phyloP scores from a whole-genome alignment of 2,329 filamentous ascomycete genomes.

The Pyrenochaeta sp. region DNA sequence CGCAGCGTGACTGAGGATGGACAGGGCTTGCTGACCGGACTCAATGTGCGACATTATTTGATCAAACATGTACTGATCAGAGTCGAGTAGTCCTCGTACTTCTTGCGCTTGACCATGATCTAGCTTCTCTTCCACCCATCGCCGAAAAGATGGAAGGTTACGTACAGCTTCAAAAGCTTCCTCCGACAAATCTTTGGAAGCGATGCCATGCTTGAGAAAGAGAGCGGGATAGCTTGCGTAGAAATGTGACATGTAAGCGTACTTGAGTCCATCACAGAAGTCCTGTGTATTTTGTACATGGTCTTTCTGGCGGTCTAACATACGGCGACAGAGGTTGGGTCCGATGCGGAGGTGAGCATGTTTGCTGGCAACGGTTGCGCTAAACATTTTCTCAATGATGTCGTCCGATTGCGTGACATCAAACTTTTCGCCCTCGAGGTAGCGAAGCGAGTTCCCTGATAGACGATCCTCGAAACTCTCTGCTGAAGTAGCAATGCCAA shows the following conservation, averaged over 20 bases:
- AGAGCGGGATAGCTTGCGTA: constrained; percentile 79
- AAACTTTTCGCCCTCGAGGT: constrained; percentile 75
- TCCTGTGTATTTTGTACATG: constrained; percentile 79
- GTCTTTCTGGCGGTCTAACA: constrained; percentile 77
- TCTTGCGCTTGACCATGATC: constrained; percentile 49
- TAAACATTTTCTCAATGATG: constrained; percentile 77
- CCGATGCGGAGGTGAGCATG: constrained; percentile 70
- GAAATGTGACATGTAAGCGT: constrained; percentile 86
- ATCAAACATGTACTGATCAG: constrained; percentile 64
- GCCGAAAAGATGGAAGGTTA: constrained; percentile 71
- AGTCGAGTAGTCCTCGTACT: constrained; percentile 66
- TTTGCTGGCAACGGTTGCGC: constrained; percentile 67
- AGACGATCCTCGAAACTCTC: constrained; percentile 80
- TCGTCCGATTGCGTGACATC: constrained; percentile 77
- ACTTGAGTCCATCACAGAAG: constrained; percentile 75
- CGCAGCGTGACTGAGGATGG: constrained; percentile 50
- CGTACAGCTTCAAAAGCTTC: constrained; percentile 74
- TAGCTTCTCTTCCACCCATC: constrained; percentile 51
- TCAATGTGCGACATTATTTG: constrained; percentile 49
- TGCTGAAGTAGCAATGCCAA: constrained; percentile 82
- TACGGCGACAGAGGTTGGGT: constrained; percentile 66
- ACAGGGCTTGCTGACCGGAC: constrained; percentile 52
- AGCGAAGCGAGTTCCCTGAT: constrained; percentile 71
- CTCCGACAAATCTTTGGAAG: constrained; percentile 56
- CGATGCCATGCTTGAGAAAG: constrained; percentile 58